Evolutionary conservation across 2,329 filamentous ascomycete species (phyloP), one percentile per base, ranked within the genome.

Genomic region (Sporothrix curviconia): DNA sequence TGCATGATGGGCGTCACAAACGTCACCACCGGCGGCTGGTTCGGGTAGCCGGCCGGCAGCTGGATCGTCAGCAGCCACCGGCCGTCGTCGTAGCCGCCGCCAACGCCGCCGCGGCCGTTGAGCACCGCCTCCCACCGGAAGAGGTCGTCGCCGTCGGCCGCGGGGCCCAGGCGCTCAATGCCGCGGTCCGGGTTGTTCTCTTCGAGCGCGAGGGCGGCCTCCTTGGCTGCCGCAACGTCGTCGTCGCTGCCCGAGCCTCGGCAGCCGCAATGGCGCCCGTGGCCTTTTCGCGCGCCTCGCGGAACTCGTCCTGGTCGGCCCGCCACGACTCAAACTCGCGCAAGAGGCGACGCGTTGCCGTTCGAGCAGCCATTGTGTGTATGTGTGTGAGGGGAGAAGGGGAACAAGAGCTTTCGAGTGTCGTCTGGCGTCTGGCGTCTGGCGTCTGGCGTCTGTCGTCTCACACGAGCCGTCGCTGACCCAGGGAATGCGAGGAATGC

Each of bases 1-100:
- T 96, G 91, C 66, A 90, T 88, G 63, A 95, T 84, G 61, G 84
- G 83, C 36, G 91, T 99, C n/a, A 79, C 75, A 75, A 99, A 99
- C 58, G 74, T 78, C 63, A 99, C 86, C 40, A 76, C 79, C 1
- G 94, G 94, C 1, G 94, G 87, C 1, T 81, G 73, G 58, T 88
- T 79, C 3, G 94, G 94, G 73, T 99, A 97, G 40, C 80, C 82
- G 0, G 80, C 64, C 0, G 94, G 92, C 66, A 97, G 81, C 52
- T 76, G 69, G 71, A 99, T 91, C 68, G 75, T 70, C 66, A 99
- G 83, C 60, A 88, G 84, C 92, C 92, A 99, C 66, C 86, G 83
- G 61, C 94, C 94, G 58, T 72, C 79, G 60, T 84, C 80, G 60
- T 84, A 84, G 9, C 81, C 81, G 30, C 66, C 68, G 1, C 79